Base-by-base conservation (phyloP, 1,284 basidiomycete species). In the Schizopora paradoxa region DNA sequence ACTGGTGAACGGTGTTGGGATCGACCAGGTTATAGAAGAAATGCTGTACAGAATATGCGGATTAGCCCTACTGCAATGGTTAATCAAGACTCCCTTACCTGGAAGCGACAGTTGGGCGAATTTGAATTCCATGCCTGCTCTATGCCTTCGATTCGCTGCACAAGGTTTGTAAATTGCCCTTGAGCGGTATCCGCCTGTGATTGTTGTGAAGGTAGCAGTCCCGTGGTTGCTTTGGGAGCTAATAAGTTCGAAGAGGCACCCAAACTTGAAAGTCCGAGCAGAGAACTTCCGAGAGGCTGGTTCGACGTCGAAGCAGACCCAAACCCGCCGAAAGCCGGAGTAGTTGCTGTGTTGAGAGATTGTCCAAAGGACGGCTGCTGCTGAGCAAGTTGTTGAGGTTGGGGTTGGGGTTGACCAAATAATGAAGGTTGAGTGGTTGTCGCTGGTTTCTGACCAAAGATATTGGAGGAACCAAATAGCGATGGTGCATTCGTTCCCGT, bases 1-100 rank as follows among this genome's bases (percentile, higher is more conserved):
- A 93, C 46, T 81, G 58, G 22, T 69, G 70, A 2, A 86, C 76
- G 54, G 85, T 76, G 2, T 70, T 70, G 0, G 87, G 84, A 53
- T 89, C 85, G 5, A 93, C 90, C 3, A 90, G 70, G 57, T 93
- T 93, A 62, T 92, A 92, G 60, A 91, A 93, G 56, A 79, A 82
- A 61, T 91, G 77, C 84, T 89, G 51, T 13, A 21, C 36, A 29
- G 16, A 36, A 6, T 41, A 31, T 14, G 41, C 6, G 18, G 7
- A 27, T 37, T 33, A 32, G 2, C 14, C 21, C 22, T 8, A 36
- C 7, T 50, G n/a, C 51, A 41, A 25, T 42, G 16, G 37, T 42
- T 18, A 10, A 16, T 16, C 13, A n/a, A 22, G 5, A 41, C 19
- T n/a, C n/a, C 61, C 76, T 45, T 52, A 89, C 89, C 67, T 91